phyloP scores from a whole-genome alignment of 352 stramenopile species.

The Phytophthora gonapodyides region DNA sequence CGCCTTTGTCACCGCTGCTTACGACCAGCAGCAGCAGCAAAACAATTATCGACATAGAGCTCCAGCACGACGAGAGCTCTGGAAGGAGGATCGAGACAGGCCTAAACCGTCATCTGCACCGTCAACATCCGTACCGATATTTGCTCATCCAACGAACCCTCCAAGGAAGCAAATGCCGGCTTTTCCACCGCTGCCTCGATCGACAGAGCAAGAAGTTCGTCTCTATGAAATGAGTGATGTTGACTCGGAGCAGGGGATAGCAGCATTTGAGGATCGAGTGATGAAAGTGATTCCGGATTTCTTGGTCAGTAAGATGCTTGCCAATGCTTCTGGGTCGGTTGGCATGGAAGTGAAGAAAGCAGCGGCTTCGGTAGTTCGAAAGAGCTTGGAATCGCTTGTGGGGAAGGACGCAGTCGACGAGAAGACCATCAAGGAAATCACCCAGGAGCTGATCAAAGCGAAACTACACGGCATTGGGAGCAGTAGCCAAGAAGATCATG shows the following conservation, averaged over 20 bases:
- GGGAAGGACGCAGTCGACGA: constrained; percentile 33
- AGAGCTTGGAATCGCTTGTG: constrained; percentile 45
- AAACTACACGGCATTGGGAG: constrained; percentile 13
- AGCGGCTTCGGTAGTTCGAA: constrained; percentile 25
- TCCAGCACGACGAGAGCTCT: neutral
- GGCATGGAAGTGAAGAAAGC: constrained; percentile 11
- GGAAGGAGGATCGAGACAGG: constrained; percentile 2
- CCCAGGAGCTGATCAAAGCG: constrained; percentile 42
- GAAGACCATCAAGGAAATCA: constrained; percentile 39
- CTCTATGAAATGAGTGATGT: constrained; percentile 28
- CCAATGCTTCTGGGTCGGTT: constrained; percentile 3
- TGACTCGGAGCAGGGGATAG: constrained; percentile 3
- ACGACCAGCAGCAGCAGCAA: constrained; percentile 41
- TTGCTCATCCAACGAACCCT: constrained; percentile 13
- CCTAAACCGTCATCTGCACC: constrained; percentile 6
- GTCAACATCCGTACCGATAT: constrained; percentile 36
- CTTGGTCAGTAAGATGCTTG: constrained; percentile 40
- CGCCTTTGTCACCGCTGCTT: constrained; percentile 66
- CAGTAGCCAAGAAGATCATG: neutral
- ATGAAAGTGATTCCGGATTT: constrained; percentile 37
- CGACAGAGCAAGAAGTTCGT: constrained; percentile 16
- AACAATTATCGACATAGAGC: constrained; percentile 1
- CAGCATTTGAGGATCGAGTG: constrained; percentile 28
- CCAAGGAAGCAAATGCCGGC: neutral
- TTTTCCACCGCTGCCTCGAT: neutral